Conservation (phyloP, 371 early-diverging fungal genomes). For the Saksenaea vasiformis region DNA sequence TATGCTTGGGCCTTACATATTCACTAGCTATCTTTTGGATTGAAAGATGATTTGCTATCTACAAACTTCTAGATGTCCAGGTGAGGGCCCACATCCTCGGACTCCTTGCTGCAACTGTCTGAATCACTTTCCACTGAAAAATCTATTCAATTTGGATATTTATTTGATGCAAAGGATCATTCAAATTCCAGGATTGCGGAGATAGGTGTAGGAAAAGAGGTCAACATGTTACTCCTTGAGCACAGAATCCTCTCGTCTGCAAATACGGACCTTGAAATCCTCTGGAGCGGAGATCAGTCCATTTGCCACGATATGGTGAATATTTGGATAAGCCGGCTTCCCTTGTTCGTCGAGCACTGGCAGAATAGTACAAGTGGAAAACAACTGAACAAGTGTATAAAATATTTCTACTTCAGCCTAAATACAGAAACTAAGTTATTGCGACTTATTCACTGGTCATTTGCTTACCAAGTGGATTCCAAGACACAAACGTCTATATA, state of each 20-base stretch:
- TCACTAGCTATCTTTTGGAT: too few relatives aligned
- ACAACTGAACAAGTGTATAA: constrained; percentile 3
- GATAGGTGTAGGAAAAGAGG: too few relatives aligned
- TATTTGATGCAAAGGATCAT: too few relatives aligned
- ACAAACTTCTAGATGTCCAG: too few relatives aligned
- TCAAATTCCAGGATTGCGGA: too few relatives aligned
- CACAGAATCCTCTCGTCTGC: constrained; percentile 12
- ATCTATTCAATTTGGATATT: too few relatives aligned
- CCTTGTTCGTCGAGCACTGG: constrained; percentile 7
- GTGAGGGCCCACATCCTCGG: too few relatives aligned
- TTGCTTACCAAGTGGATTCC: constrained; percentile 19
- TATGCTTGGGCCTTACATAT: too few relatives aligned
- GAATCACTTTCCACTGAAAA: too few relatives aligned
- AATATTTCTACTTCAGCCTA: constrained; percentile 11
- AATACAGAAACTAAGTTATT: background rate
- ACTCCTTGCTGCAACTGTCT: too few relatives aligned
- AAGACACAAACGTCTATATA: constrained; percentile 13
- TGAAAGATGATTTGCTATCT: too few relatives aligned
- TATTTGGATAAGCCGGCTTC: constrained; percentile 8
- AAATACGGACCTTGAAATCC: constrained; percentile 9
- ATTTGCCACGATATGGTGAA: constrained; percentile 9
- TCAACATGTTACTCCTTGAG: background rate
- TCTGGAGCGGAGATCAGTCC: constrained; percentile 16
- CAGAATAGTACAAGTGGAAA: constrained; percentile 14
- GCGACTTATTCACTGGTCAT: background rate